phyloP scores from a whole-genome alignment of 257 asterid species.

The Agastache rugosa region DNA sequence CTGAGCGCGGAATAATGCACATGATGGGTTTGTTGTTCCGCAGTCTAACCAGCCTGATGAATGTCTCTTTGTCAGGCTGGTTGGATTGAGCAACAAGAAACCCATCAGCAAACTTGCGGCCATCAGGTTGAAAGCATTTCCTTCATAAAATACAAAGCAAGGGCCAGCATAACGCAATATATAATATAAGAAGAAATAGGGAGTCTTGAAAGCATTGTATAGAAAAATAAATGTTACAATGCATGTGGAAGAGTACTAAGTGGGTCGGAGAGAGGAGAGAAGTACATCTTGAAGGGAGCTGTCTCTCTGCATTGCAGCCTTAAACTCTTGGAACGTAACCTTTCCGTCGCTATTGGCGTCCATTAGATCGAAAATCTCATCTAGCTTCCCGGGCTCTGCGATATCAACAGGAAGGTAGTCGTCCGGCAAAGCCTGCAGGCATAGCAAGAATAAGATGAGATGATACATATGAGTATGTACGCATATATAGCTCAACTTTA shows the following conservation, averaged over 20 bases:
- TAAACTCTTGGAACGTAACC: constrained; percentile 83
- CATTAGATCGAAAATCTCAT: constrained; percentile 83
- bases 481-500: not conserved
- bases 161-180: not conserved
- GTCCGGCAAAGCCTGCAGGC: constrained; percentile 75
- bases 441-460: not conserved
- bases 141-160: not conserved
- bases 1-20: not conserved
- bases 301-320: constrained; percentile 84
- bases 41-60: not conserved
- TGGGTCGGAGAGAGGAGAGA: constrained; percentile 80
- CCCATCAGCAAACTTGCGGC: not conserved
- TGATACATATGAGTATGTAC: not conserved
- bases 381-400: constrained; percentile 82
- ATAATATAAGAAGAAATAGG: not conserved
- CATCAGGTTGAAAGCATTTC: not conserved
- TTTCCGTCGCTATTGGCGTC: constrained; percentile 85
- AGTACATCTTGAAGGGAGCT: constrained; percentile 83
- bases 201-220: not conserved
- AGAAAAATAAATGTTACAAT: not conserved
- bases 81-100: too few relatives aligned
- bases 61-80: too few relatives aligned
- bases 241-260: constrained; percentile 14
- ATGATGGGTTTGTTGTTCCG: too few relatives aligned
- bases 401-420: constrained; percentile 76